phyloP scores from a whole-genome alignment of 495 filamentous ascomycete species.

The Wilcoxina mikolae region DNA sequence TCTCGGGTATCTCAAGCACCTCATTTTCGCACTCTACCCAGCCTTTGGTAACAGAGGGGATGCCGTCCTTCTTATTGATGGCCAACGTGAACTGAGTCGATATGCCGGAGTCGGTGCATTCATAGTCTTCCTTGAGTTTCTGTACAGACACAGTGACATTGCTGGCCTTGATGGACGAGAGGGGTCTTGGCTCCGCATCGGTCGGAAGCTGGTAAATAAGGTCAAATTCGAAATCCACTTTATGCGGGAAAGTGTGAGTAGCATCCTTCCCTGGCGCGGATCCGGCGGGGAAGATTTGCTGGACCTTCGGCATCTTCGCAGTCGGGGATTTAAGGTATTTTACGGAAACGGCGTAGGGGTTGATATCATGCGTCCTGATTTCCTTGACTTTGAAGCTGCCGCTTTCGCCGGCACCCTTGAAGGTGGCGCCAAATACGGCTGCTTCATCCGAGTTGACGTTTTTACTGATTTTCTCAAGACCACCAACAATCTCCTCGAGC shows the following conservation, averaged over 20 bases:
- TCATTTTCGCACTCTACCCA: constrained; percentile 72
- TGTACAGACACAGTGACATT: constrained; percentile 75
- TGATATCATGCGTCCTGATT: constrained; percentile 61
- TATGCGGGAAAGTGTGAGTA: constrained; percentile 73
- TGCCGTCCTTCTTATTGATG: constrained; percentile 57
- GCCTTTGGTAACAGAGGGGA: constrained; percentile 62
- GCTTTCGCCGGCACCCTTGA: constrained; percentile 80
- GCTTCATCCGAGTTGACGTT: constrained; percentile 97
- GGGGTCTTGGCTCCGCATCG: constrained; percentile 25
- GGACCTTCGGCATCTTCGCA: constrained; percentile 30
- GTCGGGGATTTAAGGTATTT: constrained; percentile 40
- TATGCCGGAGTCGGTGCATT: constrained; percentile 62
- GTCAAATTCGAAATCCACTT: constrained; percentile 66
- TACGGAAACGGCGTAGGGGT: constrained; percentile 55
- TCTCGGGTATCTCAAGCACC: constrained; percentile 39
- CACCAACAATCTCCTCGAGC: constrained; percentile 61
- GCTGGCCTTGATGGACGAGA: constrained; percentile 47
- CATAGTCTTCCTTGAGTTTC: constrained; percentile 56
- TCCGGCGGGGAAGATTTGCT: constrained; percentile 60
- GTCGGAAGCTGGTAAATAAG: constrained; percentile 56
- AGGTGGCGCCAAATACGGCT: constrained; percentile 90
- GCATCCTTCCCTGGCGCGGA: constrained; percentile 68
- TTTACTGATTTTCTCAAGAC: constrained; percentile 62
- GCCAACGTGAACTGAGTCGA: constrained; percentile 63
- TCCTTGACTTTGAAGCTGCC: constrained; percentile 96